Percentiles rank a stretch among this genome's conserved stretches.
phyloP scores from a whole-genome alignment of 1,284 basidiomycete genomes.

The Naganishia albida region DNA sequence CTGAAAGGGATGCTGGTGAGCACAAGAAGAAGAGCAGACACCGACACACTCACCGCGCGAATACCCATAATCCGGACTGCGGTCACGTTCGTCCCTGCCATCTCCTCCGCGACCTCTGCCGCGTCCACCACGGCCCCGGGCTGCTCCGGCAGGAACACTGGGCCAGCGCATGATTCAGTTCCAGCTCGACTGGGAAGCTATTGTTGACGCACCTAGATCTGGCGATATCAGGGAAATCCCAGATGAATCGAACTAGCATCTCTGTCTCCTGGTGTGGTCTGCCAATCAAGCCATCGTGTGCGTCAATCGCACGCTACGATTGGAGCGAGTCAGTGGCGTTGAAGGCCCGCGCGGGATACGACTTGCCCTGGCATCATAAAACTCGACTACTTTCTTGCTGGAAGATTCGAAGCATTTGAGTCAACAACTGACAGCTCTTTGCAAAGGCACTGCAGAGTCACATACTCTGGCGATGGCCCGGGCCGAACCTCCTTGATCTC shows the following conservation, averaged over 20 bases:
- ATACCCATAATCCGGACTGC: constrained; percentile 16
- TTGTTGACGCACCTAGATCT: constrained; percentile 38
- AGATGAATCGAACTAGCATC: constrained; percentile 84
- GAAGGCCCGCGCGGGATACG: constrained; percentile 9
- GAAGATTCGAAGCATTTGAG: neutral
- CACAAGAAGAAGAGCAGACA: neutral
- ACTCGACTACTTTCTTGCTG: constrained; percentile 83
- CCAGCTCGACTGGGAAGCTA: neutral
- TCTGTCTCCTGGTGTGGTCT: constrained; percentile 78
- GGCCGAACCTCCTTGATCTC: constrained; percentile 79
- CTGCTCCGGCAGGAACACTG: constrained; percentile 14
- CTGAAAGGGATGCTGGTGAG: neutral
- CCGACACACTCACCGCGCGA: constrained; percentile 1
- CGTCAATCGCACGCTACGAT: constrained; percentile 68
- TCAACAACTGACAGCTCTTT: no score
- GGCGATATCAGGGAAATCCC: constrained; percentile 63
- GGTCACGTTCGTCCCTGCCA: constrained; percentile 8
- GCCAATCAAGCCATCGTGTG: constrained; percentile 75
- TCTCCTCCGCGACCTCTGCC: constrained; percentile 19
- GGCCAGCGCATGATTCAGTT: neutral
- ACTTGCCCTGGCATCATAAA: constrained; percentile 77
- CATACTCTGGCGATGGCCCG: constrained; percentile 69
- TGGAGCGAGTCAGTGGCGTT: constrained; percentile 1
- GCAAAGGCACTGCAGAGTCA: constrained; percentile 35
- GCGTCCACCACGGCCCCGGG: constrained; percentile 11